phyloP scores from a whole-genome alignment of 164 flowering plant species.

The Malania oleifera region DNA sequence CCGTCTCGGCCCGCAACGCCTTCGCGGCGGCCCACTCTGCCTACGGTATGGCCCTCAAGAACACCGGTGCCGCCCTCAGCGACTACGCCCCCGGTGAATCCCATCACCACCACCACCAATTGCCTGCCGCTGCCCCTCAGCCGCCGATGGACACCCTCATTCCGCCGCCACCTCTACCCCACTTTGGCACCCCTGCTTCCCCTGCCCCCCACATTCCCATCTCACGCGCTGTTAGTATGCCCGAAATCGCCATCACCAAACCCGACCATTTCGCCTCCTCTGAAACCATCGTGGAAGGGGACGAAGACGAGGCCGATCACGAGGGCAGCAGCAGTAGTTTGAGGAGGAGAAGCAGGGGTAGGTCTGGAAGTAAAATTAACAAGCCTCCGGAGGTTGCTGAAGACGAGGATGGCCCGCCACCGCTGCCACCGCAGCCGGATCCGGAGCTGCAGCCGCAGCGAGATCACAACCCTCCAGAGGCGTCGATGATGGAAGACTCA shows the following conservation, averaged over 20 bases:
- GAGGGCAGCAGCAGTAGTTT: conserved; percentile 14
- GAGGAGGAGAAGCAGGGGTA: conserved; percentile 15
- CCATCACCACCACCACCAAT: conserved; percentile 3
- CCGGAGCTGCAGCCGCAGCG: conserved; percentile 15
- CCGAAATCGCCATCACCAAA: conserved; percentile 41
- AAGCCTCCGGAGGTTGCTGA: neutral
- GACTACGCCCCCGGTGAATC: conserved; percentile 68
- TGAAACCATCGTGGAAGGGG: conserved; percentile 38
- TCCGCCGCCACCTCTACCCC: conserved; percentile 15
- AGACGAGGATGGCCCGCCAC: conserved; percentile 7
- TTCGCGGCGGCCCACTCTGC: conserved; percentile 67
- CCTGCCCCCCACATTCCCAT: conserved; percentile 23
- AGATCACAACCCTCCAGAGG: neutral
- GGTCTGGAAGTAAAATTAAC: conserved; percentile 13
- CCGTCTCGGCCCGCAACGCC: conserved; percentile 59
- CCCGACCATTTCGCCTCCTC: conserved; percentile 12
- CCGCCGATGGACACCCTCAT: neutral
- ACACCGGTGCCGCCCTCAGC: conserved; percentile 76
- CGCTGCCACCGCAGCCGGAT: conserved; percentile 18
- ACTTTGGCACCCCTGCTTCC: conserved; percentile 23
- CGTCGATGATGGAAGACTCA: neutral
- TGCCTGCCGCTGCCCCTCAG: neutral
- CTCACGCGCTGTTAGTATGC: conserved; percentile 56
- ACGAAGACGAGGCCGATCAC: conserved; percentile 38
- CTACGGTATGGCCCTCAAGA: conserved; percentile 49